Evolutionary conservation across 192 early-diverging fungal species (phyloP), one percentile per base, ranked within the genome.

Genomic region (Chytriomyces sp.): DNA sequence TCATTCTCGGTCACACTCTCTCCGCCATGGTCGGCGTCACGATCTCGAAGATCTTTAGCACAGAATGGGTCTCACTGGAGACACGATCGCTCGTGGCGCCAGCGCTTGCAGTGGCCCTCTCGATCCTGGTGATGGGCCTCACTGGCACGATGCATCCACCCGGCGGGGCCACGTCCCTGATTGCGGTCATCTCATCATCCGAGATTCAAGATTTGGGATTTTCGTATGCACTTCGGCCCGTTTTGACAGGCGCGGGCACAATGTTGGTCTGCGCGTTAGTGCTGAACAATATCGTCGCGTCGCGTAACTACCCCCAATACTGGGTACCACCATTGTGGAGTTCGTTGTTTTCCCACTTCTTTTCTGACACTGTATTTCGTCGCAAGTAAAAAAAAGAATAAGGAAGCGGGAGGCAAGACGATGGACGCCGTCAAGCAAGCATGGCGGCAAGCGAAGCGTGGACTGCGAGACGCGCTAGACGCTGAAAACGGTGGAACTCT

Each of bases 111-210:
- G 75, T 77, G 4, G 59, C 75, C 4, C 62, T 64, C 17, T 25
- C 75, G n/a, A 65, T 77, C 32, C 17, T 38, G 25, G 70, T 61
- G 25, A 77, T 77, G 75, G 41, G 33, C 25, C 33, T 77, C 31
- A 73, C 75, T 3, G 64, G 41, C 25, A 73, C 62, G 2, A 73
- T 70, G 37, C 75, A 77, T 49, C 75, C 75, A 30, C 75, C 75
- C n/a, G 75, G 70, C 25, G 75, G 75, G 6, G 70, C 75, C 3
- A 77, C 75, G n/a, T 69, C 75, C 1, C 40, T 77, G 8, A 59
- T 56, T 26, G 71, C 70, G 10, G 52, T 77, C 39, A 31, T 53
- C 2, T 69, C 70, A 14, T 33, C 60, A 3, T 6, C 59, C 1
- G 22, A 57, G 22, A 39, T 77, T 5, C 71, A 70, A 55, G 25